A percentile compares a stretch with the other conserved stretches of the same genome.
Evolutionary conservation across 805 yeast genomes (phyloP).

Genomic region (Sugiyamaella chiloensis): DNA sequence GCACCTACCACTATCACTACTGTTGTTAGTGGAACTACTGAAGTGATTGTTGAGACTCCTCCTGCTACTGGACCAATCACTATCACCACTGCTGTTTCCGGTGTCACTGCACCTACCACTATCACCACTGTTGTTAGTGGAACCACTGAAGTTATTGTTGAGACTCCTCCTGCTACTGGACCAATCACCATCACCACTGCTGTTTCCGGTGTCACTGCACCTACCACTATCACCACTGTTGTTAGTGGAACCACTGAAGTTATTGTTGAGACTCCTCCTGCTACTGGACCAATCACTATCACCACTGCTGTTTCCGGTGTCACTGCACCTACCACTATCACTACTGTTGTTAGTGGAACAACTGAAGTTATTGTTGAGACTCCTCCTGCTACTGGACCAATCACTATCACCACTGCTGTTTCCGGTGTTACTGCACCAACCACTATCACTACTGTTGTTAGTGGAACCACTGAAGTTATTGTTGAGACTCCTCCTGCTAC

Average conservation of each 20-base stretch:
- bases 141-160: not conserved
- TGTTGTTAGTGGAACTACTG: constrained; percentile 1
- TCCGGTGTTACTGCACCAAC: constrained; percentile 5
- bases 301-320: constrained; percentile 5
- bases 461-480: constrained; percentile 4
- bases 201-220: constrained; percentile 2
- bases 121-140: constrained; percentile 11
- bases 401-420: not conserved
- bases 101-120: constrained; percentile 8
- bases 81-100: constrained; percentile 5
- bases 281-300: not conserved
- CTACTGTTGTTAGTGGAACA: not conserved
- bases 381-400: not conserved
- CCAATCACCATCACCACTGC: constrained; percentile 9
- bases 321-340: constrained; percentile 5
- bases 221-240: constrained; percentile 6
- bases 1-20: constrained; percentile 12
- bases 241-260: constrained; percentile 4
- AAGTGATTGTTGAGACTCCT: constrained; percentile 3
- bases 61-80: constrained; percentile 7
- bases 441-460: not conserved
- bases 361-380: constrained; percentile 3
- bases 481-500: constrained; percentile 8
- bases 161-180: constrained; percentile 6
- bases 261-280: not conserved